Conservation (phyloP, 2,329 filamentous ascomycete species). For the Purpureocillium takamizusanense region DNA sequence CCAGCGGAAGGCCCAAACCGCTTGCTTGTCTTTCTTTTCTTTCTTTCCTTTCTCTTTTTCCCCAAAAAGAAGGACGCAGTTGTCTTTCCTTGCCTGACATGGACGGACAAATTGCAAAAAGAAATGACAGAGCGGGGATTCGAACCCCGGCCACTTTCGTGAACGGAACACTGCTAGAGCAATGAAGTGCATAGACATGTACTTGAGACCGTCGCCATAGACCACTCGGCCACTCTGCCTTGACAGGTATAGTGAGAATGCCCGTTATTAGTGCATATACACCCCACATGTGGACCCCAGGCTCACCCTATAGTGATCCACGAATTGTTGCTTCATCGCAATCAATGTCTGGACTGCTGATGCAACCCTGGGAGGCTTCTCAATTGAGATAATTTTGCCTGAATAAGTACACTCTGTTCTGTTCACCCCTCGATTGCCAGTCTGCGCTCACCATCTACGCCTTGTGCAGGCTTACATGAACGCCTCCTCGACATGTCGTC, state of each 20-base stretch:
- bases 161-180: constrained; percentile 12
- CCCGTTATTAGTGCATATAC: not conserved
- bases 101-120: constrained; percentile 8
- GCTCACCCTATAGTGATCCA: no score
- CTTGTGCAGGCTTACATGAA: constrained; percentile 9
- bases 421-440: no score
- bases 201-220: constrained; percentile 14
- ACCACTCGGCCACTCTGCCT: constrained; percentile 15
- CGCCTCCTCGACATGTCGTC: constrained; percentile 23
- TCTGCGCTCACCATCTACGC: not conserved
- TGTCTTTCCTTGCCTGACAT: no score
- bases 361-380: no score
- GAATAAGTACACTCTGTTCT: no score
- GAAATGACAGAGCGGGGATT: constrained; percentile 13
- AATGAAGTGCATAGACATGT: constrained; percentile 9
- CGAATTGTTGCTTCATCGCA: no score
- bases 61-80: no score
- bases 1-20: no score
- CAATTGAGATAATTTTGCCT: no score
- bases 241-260: not conserved
- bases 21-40: no score
- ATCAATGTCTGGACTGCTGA: no score
- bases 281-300: not conserved
- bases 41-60: no score
- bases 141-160: constrained; percentile 16